phyloP scores from a whole-genome alignment of 2,329 filamentous ascomycete species.

The Epichloe uncinata region DNA sequence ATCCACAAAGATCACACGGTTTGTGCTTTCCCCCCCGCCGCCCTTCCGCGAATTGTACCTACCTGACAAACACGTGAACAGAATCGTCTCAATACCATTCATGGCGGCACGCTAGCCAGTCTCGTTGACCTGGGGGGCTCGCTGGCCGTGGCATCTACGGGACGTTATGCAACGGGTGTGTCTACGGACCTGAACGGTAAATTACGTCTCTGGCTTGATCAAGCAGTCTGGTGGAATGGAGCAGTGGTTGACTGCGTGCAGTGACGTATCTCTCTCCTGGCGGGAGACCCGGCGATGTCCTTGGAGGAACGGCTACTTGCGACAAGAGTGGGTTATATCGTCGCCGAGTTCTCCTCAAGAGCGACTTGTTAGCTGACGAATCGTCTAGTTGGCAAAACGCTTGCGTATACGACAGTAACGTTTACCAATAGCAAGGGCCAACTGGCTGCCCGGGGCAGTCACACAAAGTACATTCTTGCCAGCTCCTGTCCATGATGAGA shows the following conservation, averaged over 20 bases:
- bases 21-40: constrained; percentile 9
- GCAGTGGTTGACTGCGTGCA: constrained; percentile 14
- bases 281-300: constrained; percentile 41
- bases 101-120: constrained; percentile 67
- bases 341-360: not conserved
- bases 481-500: not conserved
- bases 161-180: constrained; percentile 48
- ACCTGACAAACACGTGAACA: constrained; percentile 16
- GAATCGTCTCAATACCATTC: constrained; percentile 65
- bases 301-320: constrained; percentile 43
- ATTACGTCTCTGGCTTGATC: not conserved
- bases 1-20: constrained; percentile 66
- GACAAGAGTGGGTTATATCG: constrained; percentile 39
- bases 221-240: not conserved
- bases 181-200: constrained; percentile 51
- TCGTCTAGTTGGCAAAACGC: constrained; percentile 43
- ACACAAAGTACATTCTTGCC: constrained; percentile 42
- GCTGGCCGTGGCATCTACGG: constrained; percentile 50
- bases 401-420: constrained; percentile 47
- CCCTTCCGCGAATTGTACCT: not conserved
- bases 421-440: constrained; percentile 47
- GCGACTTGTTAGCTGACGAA: constrained; percentile 4
- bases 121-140: constrained; percentile 59
- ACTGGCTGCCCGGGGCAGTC: constrained; percentile 47
- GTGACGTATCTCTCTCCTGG: constrained; percentile 51